Base-by-base conservation (phyloP, 106 monocot species). In the Phalaenopsis aphrodite region DNA sequence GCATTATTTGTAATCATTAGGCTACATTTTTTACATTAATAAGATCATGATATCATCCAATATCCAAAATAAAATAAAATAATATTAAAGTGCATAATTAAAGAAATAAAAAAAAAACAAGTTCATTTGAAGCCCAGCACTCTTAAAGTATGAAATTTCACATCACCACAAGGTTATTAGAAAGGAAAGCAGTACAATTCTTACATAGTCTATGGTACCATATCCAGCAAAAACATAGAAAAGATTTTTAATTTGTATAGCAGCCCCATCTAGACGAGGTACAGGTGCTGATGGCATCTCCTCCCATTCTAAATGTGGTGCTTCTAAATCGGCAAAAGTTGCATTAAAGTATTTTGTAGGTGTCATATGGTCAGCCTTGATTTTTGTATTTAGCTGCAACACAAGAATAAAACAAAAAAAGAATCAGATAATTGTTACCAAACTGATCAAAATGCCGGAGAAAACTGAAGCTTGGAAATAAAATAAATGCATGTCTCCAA, bases 211-310 rank as follows among this genome's bases (percentile, higher is more conserved):
- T 41, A 95, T 82, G 80, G 83, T 82, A 18, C 86, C 91, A 75
- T 93, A 93, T 87, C 95, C 95, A 75, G 89, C 85, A 77, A 95
- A 85, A 5, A 93, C 91, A 78, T 91, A 95, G 6, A 95, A 73
- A 39, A 93, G 91, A 82, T 91, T 83, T 55, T 79, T 82, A 57
- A 91, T 87, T 79, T 95, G 95, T 43, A 95, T 76, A 17, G 95
- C 87, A 8, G 88, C 84, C 30, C 95, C 95, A 67, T 95, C 95
- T 5, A 95, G 89, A 58, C 95, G 87, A 42, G 86, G 91, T 5
- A 93, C 95, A 4, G 95, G 95, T 43, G 93, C 91, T 41, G 75
- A 82, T 8, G 83, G 43, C 90, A 91, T 89, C 85, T 90, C 86
- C 75, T 95, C 93, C 95, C 95, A 95, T 41, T 91, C 82, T 83